phyloP scores from a whole-genome alignment of 2,329 filamentous ascomycete species.

The Penicillium sp. region DNA sequence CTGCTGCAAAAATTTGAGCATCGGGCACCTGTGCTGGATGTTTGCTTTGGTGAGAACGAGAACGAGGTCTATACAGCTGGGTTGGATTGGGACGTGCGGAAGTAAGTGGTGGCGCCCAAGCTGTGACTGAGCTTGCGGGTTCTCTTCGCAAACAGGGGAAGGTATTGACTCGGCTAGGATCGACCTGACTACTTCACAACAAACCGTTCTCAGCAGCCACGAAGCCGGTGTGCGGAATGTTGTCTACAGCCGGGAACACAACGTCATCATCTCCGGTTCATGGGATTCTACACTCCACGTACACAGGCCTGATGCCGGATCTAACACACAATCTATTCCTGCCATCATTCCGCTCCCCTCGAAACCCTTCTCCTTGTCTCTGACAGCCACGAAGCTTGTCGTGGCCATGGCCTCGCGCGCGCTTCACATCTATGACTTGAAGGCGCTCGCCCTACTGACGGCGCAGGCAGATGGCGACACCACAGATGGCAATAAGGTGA shows the following conservation, averaged over 20 bases:
- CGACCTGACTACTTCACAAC: conserved; percentile 67
- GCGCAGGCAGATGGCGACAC: conserved; percentile 47
- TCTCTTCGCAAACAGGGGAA: conserved; percentile 53
- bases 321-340: conserved; percentile 53
- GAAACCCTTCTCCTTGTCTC: conserved; percentile 81
- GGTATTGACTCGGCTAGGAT: conserved; percentile 49
- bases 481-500: conserved; percentile 39
- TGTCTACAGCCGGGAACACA: conserved; percentile 72
- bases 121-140: conserved; percentile 54
- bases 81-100: conserved; percentile 80
- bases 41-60: conserved; percentile 82
- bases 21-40: conserved; percentile 80
- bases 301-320: conserved; percentile 55
- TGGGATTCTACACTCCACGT: conserved; percentile 93
- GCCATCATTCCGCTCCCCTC: conserved; percentile 69
- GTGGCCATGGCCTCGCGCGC: conserved; percentile 92
- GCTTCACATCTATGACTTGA: conserved; percentile 92
- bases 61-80: conserved; percentile 82
- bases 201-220: conserved; percentile 76
- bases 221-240: conserved; percentile 75
- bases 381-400: conserved; percentile 80
- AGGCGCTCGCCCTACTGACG: conserved; percentile 57
- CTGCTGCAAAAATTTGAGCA: conserved; percentile 74
- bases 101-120: conserved; percentile 47
- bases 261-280: conserved; percentile 79